A percentile compares a stretch with the other conserved stretches of the same genome.
Conservation (phyloP, 1,284 basidiomycete species). For the Wolfiporia cocos region DNA sequence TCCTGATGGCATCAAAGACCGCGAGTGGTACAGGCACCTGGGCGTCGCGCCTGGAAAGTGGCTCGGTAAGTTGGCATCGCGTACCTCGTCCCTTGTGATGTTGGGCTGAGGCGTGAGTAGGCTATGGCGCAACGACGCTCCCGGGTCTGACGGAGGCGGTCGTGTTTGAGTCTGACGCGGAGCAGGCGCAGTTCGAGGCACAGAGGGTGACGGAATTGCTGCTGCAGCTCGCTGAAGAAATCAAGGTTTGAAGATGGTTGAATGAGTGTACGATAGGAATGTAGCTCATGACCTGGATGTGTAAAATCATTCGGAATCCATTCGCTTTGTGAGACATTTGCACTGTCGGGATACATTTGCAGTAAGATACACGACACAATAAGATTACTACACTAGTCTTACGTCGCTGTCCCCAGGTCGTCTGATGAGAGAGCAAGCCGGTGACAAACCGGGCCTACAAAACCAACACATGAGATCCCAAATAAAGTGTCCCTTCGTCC, state of each 20-base stretch:
- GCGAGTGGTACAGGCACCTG: constrained; percentile 84
- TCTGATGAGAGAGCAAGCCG: too few relatives aligned
- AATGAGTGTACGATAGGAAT: too few relatives aligned
- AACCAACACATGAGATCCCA: too few relatives aligned
- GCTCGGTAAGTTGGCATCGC: constrained; percentile 55
- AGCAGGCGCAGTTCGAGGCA: constrained; percentile 60
- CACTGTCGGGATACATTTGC: too few relatives aligned
- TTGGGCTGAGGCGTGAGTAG: constrained; percentile 25
- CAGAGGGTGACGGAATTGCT: constrained; percentile 54
- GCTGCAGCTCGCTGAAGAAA: constrained; percentile 21
- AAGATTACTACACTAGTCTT: too few relatives aligned
- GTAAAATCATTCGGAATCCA: too few relatives aligned
- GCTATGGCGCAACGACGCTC: constrained; percentile 84
- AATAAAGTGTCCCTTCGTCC: too few relatives aligned
- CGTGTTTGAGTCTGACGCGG: constrained; percentile 59
- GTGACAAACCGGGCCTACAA: too few relatives aligned
- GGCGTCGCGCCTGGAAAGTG: constrained; percentile 90
- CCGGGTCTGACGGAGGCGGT: constrained; percentile 82
- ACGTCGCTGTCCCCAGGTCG: too few relatives aligned
- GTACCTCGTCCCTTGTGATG: not conserved
- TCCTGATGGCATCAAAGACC: constrained; percentile 70
- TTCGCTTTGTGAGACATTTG: too few relatives aligned
- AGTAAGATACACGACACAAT: too few relatives aligned
- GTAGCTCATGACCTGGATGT: too few relatives aligned
- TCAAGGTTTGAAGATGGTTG: constrained; percentile 14